Percentiles rank a stretch among this genome's conserved stretches.
phyloP scores from a whole-genome alignment of 179 eudicot genomes.

The Corrigiola litoralis region DNA sequence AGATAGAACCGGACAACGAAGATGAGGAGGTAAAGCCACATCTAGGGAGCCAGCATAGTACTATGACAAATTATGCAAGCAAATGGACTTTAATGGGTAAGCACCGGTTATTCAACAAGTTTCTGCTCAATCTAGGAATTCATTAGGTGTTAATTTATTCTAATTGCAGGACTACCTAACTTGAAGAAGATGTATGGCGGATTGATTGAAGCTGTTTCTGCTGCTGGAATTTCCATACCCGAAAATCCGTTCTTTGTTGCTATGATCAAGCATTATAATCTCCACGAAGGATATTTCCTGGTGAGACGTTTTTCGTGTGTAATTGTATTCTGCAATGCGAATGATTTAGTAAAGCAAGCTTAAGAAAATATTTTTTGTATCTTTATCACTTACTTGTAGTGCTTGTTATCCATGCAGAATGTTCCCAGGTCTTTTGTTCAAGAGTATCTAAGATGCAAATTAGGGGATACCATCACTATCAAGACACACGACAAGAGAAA shows the following conservation, averaged over 20 bases:
- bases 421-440: constrained; percentile 10
- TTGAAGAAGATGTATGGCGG: background rate
- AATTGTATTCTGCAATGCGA: background rate
- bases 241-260: constrained; percentile 12
- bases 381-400: background rate
- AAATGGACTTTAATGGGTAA: too few relatives aligned
- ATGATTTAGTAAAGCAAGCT: too few relatives aligned
- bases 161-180: background rate
- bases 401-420: constrained; percentile 9
- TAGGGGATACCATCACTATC: background rate
- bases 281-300: background rate
- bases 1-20: too few relatives aligned
- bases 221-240: constrained; percentile 15
- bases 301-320: constrained; percentile 9
- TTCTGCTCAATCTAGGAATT: background rate
- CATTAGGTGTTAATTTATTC: background rate
- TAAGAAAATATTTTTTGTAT: too few relatives aligned
- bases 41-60: too few relatives aligned
- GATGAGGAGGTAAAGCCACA: too few relatives aligned
- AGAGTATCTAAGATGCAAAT: background rate
- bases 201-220: background rate
- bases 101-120: background rate
- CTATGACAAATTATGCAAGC: too few relatives aligned
- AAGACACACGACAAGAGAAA: constrained; percentile 13
- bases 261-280: background rate